Percentiles rank a stretch among this genome's conserved stretches.
Conservation (phyloP, 257 asterid species). For the Penstemon newberryi region DNA sequence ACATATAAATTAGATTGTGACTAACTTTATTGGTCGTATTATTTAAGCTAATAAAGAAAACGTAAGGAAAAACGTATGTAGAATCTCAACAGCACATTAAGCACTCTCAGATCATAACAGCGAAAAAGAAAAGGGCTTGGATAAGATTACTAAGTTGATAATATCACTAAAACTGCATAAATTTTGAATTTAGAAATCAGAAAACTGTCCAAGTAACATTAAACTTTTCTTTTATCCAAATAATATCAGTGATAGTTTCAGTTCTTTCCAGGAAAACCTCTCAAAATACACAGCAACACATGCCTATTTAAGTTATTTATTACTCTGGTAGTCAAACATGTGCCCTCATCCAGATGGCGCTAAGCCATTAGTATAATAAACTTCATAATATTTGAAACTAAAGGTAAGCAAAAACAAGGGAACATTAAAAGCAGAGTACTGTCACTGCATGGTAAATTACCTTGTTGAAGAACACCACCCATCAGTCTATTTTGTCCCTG, state of each 20-base stretch:
- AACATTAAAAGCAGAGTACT: constrained; percentile 20
- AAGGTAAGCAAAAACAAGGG: constrained; percentile 9
- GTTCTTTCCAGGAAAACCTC: not conserved
- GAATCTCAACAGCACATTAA: not conserved
- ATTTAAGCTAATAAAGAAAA: constrained; percentile 1
- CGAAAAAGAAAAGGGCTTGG: constrained; percentile 10
- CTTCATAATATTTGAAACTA: constrained; percentile 10
- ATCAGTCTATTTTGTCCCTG: constrained; percentile 85
- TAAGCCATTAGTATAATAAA: constrained; percentile 9
- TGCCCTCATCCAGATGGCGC: constrained; percentile 12
- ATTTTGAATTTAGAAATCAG: not conserved
- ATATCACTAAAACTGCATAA: constrained; percentile 17
- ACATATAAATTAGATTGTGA: not conserved
- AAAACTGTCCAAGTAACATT: not conserved
- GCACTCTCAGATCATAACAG: not conserved
- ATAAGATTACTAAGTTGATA: not conserved
- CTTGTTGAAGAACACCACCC: constrained; percentile 92
- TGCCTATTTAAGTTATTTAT: not conserved
- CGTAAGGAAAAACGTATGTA: not conserved
- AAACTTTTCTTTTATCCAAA: not conserved
- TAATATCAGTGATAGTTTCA: constrained; percentile 8
- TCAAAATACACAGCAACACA: not conserved
- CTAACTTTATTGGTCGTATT: not conserved
- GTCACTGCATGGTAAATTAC: constrained; percentile 37
- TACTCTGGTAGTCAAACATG: constrained; percentile 5